Evolutionary conservation across 306 rosid genomes (phyloP), one percentile per base, ranked within the genome.

Genomic region (Acacia crassicarpa): DNA sequence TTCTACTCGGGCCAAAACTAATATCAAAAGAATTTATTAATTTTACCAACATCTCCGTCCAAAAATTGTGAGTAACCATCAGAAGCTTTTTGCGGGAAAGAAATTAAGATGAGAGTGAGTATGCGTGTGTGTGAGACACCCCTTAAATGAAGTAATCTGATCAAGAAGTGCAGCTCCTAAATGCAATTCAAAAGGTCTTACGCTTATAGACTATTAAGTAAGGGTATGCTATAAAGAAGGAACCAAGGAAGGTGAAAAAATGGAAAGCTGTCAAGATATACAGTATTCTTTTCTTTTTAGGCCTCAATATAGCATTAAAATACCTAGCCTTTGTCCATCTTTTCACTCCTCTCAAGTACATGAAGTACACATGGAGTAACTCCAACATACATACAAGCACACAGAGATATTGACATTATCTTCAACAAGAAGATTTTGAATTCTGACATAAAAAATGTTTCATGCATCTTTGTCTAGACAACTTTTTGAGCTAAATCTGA

Each of bases 151-250:
- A 72, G 81, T 44, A 67, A 67, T 59, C 45, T 59, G 30, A 56
- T 67, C 54, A 58, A 68, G 54, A 73, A 74, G 74, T 22, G 30
- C 65, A 82, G 83, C 48, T 59, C 72, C 75, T 27, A 69, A 74
- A 74, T 41, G 40, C 76, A 67, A 48, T 78, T 49, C 62, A 54
- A 70, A 66, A 82, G 25, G 71, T 33, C 38, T 72, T 35, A 78
- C 38, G 72, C 44, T 72, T 54, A 66, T 66, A 20, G 2, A 17
- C 59, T 53, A 19, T 53, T 4, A 17, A 53, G 3, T 53, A 17
- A 4, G 59, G n/a, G n/a, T 53, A 19, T 53, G 59, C 22, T 53
- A 9, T 0, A 53, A 6, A 53, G 9, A 19, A 19, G 59, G 19
- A 53, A 53, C 10, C 22, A 19, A 53, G 59, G 59, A 53, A 53